Conservation (phyloP, 2,329 filamentous ascomycete genomes). For the Talaromyces sp. region DNA sequence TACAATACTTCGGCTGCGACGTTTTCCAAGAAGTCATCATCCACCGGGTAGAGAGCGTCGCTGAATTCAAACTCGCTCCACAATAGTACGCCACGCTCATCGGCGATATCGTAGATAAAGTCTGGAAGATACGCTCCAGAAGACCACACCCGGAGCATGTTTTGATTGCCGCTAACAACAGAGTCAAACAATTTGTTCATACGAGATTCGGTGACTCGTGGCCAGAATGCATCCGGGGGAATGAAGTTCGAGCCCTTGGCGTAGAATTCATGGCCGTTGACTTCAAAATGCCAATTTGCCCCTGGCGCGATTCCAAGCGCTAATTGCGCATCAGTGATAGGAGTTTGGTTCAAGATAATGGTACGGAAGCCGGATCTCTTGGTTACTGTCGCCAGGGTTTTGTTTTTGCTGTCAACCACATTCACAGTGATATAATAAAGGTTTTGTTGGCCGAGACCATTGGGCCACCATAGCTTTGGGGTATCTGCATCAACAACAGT, state of each 20-base stretch:
- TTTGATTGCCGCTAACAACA: slow-evolving; percentile 55
- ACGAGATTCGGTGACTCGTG: slow-evolving; percentile 49
- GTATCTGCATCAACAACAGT: slow-evolving; percentile 37
- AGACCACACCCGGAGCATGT: slow-evolving; percentile 61
- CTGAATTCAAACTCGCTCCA: slow-evolving; percentile 63
- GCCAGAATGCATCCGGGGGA: slow-evolving; percentile 59
- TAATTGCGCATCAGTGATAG: slow-evolving; percentile 51
- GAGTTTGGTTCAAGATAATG: slow-evolving; percentile 54
- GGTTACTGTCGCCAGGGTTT: slow-evolving; percentile 40
- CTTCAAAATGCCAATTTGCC: slow-evolving; percentile 60
- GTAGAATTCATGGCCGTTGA: slow-evolving; percentile 61
- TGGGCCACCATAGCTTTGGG: slow-evolving; percentile 59
- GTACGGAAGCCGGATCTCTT: slow-evolving; percentile 59
- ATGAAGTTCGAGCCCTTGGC: slow-evolving; percentile 62
- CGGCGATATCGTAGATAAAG: slow-evolving; percentile 59
- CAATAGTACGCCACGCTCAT: slow-evolving; percentile 56
- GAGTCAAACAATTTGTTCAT: slow-evolving; percentile 52
- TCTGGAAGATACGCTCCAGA: slow-evolving; percentile 57
- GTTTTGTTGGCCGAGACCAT: slow-evolving; percentile 51
- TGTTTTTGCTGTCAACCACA: slow-evolving; percentile 34
- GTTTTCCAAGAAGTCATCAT: slow-evolving; percentile 52
- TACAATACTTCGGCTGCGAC: slow-evolving; percentile 53
- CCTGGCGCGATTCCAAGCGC: slow-evolving; percentile 52
- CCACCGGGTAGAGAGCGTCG: slow-evolving; percentile 55
- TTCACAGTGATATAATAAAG: slow-evolving; percentile 54